A percentile compares a stretch with the other conserved stretches of the same genome.
These are phyloP conservation scores for Narthecium ossifragum DNA, from an alignment of 106 monocot genomes.

Conservation along the genomic window DNA sequence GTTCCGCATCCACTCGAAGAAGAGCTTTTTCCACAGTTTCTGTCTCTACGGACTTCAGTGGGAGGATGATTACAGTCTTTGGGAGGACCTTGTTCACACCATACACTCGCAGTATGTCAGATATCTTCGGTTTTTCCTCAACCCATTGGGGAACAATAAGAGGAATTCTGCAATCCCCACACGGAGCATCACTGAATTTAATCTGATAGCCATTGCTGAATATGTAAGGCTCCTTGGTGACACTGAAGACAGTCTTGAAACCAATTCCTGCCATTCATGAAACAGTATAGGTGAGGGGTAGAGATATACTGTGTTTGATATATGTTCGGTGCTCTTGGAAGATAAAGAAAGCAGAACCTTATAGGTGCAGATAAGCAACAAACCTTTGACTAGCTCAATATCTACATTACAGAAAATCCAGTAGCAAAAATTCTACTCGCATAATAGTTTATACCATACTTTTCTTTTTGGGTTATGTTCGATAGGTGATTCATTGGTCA, in stretches of 20 bases:
- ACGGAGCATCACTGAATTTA: constrained; percentile 40
- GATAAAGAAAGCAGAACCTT: no score
- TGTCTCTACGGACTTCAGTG: constrained; percentile 38
- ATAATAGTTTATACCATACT: no score
- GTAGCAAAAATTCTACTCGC: no score
- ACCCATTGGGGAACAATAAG: constrained; percentile 68
- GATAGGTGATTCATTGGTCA: no score
- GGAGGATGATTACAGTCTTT: constrained; percentile 39
- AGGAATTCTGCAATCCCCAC: constrained; percentile 23
- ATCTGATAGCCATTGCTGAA: constrained; percentile 68
- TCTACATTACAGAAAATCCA: no score
- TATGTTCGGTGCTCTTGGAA: no score
- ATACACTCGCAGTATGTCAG: constrained; percentile 25
- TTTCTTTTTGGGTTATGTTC: no score
- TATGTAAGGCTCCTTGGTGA: constrained; percentile 38
- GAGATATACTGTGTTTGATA: no score
- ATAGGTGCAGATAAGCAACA: no score
- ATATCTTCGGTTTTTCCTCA: constrained; percentile 11
- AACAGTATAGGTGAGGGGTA: no score
- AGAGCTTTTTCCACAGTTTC: constrained; percentile 37
- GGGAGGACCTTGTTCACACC: constrained; percentile 11
- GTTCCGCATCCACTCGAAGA: constrained; percentile 41
- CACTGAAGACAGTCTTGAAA: constrained; percentile 52
- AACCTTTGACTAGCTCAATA: no score
- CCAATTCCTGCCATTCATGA: constrained; percentile 45